Base-by-base conservation (phyloP, 1,139 yeast genomes). In the Nematodospora anomalae region DNA sequence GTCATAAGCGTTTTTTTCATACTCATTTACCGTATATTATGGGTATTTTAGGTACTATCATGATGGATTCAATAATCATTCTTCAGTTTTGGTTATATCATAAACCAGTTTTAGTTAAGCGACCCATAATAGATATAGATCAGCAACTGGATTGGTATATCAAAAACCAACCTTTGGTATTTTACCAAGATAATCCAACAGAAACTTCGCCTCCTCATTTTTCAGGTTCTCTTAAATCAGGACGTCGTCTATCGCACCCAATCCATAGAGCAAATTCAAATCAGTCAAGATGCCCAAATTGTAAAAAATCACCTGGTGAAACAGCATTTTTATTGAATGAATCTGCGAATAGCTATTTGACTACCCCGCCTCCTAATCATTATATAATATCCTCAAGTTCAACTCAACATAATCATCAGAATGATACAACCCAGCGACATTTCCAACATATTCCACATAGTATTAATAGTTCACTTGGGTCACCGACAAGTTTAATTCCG, bases 71-170 rank as follows among this genome's bases (percentile, higher is more conserved):
- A 10, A 43, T 62, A 5, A 58, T 68, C 21, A 49, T 68, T 22
- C 46, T 53, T 26, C 74, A 68, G 44, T 62, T 57, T 39, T 58
- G 64, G 62, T 45, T 45, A 25, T 65, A 60, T 39, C 26, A 21
- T 4, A 27, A 27, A 23, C 21, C 8, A 11, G 5, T 16, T 3
- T 6, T 7, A 10, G 9, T 8, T 16, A 4, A 11, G 23, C 11
- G 14, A 10, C 26, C 26, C 6, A 11, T 21, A 6, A 28, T 15
- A 9, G 13, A 24, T n/a, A 33, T 33, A n/a, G 30, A 40, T 27
- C 35, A 37, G 26, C 59, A 61, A 33, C 71, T 71, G 1, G 69
- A 62, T 34, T 67, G 74, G 74, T 67, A 66, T 47, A 56, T 63
- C 10, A 40, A 42, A 25, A 43, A 43, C 26, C 44, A 43, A 29